A percentile compares a stretch with the other conserved stretches of the same genome.
Evolutionary conservation across 2,329 filamentous ascomycete species (phyloP).

Genomic region (Delphinella strobiligena): DNA sequence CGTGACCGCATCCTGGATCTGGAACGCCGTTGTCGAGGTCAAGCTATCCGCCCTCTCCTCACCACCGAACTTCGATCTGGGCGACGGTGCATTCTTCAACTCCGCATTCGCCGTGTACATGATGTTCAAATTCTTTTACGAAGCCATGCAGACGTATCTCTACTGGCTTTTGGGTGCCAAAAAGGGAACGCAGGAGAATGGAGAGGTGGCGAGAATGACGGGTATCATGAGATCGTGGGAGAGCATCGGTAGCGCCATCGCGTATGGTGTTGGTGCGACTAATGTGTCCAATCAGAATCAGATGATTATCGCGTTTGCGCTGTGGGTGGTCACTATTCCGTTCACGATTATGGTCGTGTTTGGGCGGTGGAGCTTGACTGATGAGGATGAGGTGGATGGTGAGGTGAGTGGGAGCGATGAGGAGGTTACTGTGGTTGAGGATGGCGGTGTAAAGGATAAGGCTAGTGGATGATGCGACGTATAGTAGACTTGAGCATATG

Average conservation of each 20-base stretch:
- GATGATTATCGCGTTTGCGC: constrained; percentile 20
- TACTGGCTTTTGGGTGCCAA: constrained; percentile 18
- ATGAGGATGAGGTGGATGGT: background rate
- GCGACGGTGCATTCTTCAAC: constrained; percentile 10
- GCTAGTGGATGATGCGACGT: too few species aligned
- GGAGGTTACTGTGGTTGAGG: constrained; percentile 7
- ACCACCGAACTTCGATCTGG: constrained; percentile 10
- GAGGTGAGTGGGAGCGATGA: constrained; percentile 2
- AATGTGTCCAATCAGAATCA: constrained; percentile 20
- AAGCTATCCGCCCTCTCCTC: constrained; percentile 3
- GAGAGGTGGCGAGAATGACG: constrained; percentile 20
- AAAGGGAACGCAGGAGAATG: constrained; percentile 18
- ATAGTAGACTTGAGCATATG: too few species aligned
- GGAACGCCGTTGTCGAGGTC: constrained; percentile 10
- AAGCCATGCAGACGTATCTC: constrained; percentile 14
- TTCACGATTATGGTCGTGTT: constrained; percentile 12
- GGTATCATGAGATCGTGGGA: constrained; percentile 23
- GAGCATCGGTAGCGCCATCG: constrained; percentile 21
- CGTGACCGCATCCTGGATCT: constrained; percentile 11
- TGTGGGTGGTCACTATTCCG: constrained; percentile 19
- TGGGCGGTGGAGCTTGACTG: constrained; percentile 10
- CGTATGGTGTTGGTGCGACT: constrained; percentile 21
- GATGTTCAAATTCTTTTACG: constrained; percentile 16
- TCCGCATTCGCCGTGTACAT: constrained; percentile 14
- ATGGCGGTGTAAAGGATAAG: too few species aligned